Conservation (phyloP, 306 rosid genomes). For the Delonix regia region DNA sequence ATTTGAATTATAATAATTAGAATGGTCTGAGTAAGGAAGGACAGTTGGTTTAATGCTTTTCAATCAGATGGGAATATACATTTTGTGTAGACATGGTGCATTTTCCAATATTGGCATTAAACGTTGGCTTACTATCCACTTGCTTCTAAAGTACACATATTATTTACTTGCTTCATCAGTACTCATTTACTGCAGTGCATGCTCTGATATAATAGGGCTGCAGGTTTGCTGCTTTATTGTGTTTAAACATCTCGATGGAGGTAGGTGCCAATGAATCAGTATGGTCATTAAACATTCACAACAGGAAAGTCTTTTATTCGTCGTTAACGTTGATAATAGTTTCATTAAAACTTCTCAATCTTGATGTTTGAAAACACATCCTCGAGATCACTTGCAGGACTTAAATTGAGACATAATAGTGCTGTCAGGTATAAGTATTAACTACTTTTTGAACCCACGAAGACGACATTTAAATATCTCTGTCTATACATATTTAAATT, state of each 20-base stretch:
- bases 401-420: not conserved
- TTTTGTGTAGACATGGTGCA: slow-evolving; percentile 43
- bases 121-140: slow-evolving; percentile 15
- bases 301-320: not conserved
- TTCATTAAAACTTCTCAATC: not conserved
- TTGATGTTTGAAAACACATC: not conserved
- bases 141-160: not conserved
- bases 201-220: not conserved
- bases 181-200: slow-evolving; percentile 26
- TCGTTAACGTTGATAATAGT: no score
- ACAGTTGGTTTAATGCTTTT: slow-evolving; percentile 41
- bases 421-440: not conserved
- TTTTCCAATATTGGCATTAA: slow-evolving; percentile 56
- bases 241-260: slow-evolving; percentile 18
- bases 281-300: slow-evolving; percentile 36
- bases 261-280: slow-evolving; percentile 6
- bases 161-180: slow-evolving; percentile 9
- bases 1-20: slow-evolving; percentile 53
- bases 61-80: slow-evolving; percentile 45
- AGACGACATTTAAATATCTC: not conserved
- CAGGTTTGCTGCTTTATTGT: slow-evolving; percentile 29
- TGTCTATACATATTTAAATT: not conserved
- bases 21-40: slow-evolving; percentile 35
- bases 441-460: not conserved
- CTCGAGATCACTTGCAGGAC: not conserved